Conservation (phyloP, 2,329 filamentous ascomycete species). For the Pseudopithomyces maydicus region DNA sequence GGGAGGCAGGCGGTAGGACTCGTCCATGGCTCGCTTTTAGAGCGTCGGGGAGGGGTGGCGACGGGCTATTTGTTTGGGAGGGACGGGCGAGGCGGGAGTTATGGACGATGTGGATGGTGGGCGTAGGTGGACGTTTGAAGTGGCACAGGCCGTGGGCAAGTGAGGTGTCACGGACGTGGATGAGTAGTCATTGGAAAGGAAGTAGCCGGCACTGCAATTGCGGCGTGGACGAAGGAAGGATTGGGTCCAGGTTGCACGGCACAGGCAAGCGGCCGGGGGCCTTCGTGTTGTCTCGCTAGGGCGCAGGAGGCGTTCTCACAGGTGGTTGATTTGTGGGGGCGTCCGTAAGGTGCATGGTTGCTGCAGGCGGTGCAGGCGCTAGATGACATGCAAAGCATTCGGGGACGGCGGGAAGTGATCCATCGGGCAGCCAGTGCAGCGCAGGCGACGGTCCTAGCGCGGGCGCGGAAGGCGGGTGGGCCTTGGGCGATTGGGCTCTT, state of each 20-base stretch:
- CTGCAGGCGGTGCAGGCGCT: neutral
- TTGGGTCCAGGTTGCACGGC: neutral
- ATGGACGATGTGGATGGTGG: neutral
- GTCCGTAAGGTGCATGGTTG: neutral
- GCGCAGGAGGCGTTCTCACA: slow-evolving; percentile 2
- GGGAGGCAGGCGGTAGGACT: neutral
- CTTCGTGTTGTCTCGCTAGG: slow-evolving; percentile 5
- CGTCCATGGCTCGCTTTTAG: neutral
- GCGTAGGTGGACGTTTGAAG: neutral
- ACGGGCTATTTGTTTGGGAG: neutral
- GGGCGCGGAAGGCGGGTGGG: neutral
- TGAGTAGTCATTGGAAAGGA: neutral
- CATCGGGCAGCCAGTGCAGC: neutral
- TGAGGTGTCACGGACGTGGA: neutral
- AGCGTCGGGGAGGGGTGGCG: neutral
- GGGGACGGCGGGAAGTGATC: slow-evolving; percentile 7
- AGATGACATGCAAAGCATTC: slow-evolving; percentile 7
- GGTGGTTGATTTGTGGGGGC: slow-evolving; percentile 7
- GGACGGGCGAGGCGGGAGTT: slow-evolving; percentile 3
- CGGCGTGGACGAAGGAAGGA: slow-evolving; percentile 8
- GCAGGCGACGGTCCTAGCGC: neutral
- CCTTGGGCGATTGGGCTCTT: neutral
- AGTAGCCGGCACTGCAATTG: neutral
- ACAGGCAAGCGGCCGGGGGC: neutral
- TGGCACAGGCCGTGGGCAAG: neutral